Percentiles rank a stretch among this genome's conserved stretches.
phyloP scores from a whole-genome alignment of 176 grass and related monocot species.

The Pontederia crassipes region DNA sequence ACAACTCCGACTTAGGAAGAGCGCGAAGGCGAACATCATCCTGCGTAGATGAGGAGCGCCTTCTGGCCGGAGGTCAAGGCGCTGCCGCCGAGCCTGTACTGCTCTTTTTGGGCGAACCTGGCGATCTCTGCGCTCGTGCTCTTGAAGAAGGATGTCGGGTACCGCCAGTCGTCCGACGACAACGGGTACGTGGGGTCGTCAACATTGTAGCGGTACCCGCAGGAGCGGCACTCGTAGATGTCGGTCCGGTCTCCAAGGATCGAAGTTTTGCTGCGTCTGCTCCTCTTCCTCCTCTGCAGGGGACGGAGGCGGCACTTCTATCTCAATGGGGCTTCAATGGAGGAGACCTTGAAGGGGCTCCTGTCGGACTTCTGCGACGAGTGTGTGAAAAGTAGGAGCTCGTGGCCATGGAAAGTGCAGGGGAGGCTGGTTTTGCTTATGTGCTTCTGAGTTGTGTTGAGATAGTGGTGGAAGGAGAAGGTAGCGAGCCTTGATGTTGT shows the following conservation, averaged over 20 bases:
- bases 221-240: constrained; percentile 78
- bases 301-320: neutral
- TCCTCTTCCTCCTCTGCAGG: constrained; percentile 1
- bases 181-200: constrained; percentile 68
- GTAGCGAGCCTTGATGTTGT: too few species aligned
- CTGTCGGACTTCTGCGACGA: too few species aligned
- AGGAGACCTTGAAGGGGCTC: too few species aligned
- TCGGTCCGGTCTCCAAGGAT: constrained; percentile 58
- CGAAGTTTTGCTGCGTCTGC: constrained; percentile 23
- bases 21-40: constrained; percentile 50
- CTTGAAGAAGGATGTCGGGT: constrained; percentile 82
- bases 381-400: constrained; percentile 10
- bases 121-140: constrained; percentile 94
- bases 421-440: neutral
- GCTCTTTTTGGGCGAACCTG: constrained; percentile 90
- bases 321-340: constrained; percentile 25
- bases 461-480: constrained; percentile 24
- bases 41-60: constrained; percentile 64
- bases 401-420: neutral
- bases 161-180: constrained; percentile 70
- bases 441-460: constrained; percentile 15
- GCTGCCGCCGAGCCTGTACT: constrained; percentile 78
- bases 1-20: constrained; percentile 87
- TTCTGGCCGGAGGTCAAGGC: constrained; percentile 79
- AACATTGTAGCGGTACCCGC: constrained; percentile 63